phyloP scores from a whole-genome alignment of 495 filamentous ascomycete species.

The Tuber brumale region DNA sequence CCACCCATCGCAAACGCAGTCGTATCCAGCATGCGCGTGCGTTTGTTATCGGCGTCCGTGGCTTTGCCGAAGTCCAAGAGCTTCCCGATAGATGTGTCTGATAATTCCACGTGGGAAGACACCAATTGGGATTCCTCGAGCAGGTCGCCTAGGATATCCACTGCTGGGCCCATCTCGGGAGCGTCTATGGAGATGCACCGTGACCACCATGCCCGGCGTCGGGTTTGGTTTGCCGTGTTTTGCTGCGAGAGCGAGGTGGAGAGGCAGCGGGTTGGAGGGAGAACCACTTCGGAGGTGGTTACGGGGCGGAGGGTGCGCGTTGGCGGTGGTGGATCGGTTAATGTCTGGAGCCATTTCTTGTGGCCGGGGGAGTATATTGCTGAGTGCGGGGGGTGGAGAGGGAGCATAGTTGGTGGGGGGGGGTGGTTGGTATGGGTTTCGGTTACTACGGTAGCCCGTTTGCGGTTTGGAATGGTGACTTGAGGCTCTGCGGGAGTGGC shows the following conservation, averaged over 20 bases:
- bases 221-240: not conserved
- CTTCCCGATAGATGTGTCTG: slow-evolving; percentile 17
- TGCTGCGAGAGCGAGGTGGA: not conserved
- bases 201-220: slow-evolving; percentile 24
- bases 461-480: not conserved
- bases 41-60: slow-evolving; percentile 6
- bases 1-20: not conserved
- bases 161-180: slow-evolving; percentile 35
- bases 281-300: slow-evolving; percentile 1
- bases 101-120: slow-evolving; percentile 19
- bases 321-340: slow-evolving; percentile 9
- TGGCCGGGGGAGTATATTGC: slow-evolving; percentile 22
- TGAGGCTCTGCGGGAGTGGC: not conserved
- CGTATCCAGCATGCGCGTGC: slow-evolving; percentile 10
- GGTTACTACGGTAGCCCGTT: not conserved
- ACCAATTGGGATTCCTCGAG: slow-evolving; percentile 35
- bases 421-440: not conserved
- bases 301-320: slow-evolving; percentile 10
- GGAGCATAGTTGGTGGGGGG: slow-evolving; percentile 13
- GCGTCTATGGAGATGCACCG: slow-evolving; percentile 24
- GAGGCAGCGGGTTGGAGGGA: slow-evolving; percentile 4
- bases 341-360: slow-evolving; percentile 26
- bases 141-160: slow-evolving; percentile 24
- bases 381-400: slow-evolving; percentile 13
- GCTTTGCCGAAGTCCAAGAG: slow-evolving; percentile 32